Conservation (phyloP, 495 filamentous ascomycete species). For the Choiromyces venosus region DNA sequence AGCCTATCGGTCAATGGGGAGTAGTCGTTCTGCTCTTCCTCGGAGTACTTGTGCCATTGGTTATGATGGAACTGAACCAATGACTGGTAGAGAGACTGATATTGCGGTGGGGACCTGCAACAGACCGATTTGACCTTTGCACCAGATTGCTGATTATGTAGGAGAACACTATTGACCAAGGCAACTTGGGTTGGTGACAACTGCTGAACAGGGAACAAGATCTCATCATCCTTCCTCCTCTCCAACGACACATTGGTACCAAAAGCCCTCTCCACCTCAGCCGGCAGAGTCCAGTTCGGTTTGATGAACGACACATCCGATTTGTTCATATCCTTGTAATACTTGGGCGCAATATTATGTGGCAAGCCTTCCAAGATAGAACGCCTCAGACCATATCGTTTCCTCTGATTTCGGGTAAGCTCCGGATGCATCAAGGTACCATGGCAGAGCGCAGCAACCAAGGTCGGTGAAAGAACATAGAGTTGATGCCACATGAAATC, state of each 20-base stretch:
- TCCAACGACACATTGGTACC: slow-evolving; percentile 24
- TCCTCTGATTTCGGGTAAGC: slow-evolving; percentile 37
- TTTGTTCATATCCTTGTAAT: slow-evolving; percentile 42
- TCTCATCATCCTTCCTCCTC: slow-evolving; percentile 35
- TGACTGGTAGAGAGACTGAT: slow-evolving; percentile 38
- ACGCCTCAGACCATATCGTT: slow-evolving; percentile 40
- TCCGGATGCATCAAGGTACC: slow-evolving; percentile 42
- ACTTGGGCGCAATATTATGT: slow-evolving; percentile 37
- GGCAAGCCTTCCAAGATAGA: slow-evolving; percentile 41
- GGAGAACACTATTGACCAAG: slow-evolving; percentile 41
- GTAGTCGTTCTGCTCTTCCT: slow-evolving; percentile 41
- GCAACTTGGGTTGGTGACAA: slow-evolving; percentile 37
- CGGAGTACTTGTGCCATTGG: slow-evolving; percentile 40
- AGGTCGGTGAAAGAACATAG: slow-evolving; percentile 42
- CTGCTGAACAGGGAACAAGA: slow-evolving; percentile 38
- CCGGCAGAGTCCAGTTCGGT: slow-evolving; percentile 32
- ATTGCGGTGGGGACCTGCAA: slow-evolving; percentile 37
- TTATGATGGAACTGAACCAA: slow-evolving; percentile 35
- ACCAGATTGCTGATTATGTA: slow-evolving; percentile 39
- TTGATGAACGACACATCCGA: slow-evolving; percentile 39
- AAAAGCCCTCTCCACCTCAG: slow-evolving; percentile 38
- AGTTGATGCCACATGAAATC: slow-evolving; percentile 44
- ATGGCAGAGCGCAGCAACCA: slow-evolving; percentile 41
- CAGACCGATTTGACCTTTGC: slow-evolving; percentile 38
- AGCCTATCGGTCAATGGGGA: slow-evolving; percentile 32